Conservation (phyloP, 257 asterid genomes). For the Solanum pinnatisectum region DNA sequence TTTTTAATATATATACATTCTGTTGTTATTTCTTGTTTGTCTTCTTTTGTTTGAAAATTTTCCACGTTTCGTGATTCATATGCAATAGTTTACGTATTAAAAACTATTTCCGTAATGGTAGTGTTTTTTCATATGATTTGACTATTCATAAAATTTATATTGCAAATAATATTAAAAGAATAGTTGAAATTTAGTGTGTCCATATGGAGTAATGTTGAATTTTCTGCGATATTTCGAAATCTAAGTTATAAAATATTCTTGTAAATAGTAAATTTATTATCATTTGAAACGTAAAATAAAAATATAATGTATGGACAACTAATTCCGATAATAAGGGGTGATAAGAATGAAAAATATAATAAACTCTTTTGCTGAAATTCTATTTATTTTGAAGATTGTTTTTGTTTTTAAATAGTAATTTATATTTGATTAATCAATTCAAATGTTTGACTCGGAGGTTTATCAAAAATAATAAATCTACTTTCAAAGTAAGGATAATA, state of each 20-base stretch:
- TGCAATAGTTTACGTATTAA: background rate
- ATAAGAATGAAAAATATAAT: background rate
- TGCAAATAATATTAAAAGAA: background rate
- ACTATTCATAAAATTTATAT: background rate
- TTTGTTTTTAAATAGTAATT: no score
- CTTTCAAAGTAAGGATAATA: no score
- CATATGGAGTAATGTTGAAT: background rate
- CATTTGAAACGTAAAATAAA: background rate
- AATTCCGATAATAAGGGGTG: no score
- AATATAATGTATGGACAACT: background rate
- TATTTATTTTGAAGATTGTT: no score
- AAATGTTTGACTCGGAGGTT: accelerated
- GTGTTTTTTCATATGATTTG: background rate
- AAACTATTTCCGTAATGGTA: background rate
- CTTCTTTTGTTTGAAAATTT: background rate
- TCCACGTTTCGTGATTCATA: background rate
- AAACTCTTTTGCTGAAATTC: no score
- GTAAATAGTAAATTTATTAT: background rate
- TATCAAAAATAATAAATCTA: no score
- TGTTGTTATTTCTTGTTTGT: background rate
- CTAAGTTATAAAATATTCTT: background rate
- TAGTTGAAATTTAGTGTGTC: background rate
- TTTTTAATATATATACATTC: no score
- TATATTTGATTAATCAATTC: no score
- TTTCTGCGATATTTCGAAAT: no score